Percentiles rank a stretch among this genome's conserved stretches.
phyloP scores from a whole-genome alignment of 192 early-diverging fungal genomes.

The Chytriomyces sp. region DNA sequence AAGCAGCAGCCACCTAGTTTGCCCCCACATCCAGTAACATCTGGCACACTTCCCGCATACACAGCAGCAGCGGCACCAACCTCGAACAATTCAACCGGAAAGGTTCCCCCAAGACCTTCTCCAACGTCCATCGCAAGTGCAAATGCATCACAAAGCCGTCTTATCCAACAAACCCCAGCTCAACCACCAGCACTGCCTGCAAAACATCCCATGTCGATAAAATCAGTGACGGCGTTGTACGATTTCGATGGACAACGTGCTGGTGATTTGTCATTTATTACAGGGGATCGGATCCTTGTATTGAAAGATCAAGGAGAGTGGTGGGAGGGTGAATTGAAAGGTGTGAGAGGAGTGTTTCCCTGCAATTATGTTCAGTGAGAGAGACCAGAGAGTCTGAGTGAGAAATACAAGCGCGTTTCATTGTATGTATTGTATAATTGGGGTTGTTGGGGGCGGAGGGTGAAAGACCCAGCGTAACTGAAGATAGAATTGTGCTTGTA shows the following conservation, averaged over 20 bases:
- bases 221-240: constrained; percentile 69
- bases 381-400: neutral
- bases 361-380: constrained; percentile 66
- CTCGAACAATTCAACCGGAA: neutral
- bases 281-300: constrained; percentile 85
- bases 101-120: constrained; percentile 3
- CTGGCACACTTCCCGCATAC: neutral
- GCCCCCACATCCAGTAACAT: neutral
- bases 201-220: neutral
- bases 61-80: neutral
- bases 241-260: constrained; percentile 81
- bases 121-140: neutral
- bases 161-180: neutral
- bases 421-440: too few species aligned
- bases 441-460: too few species aligned
- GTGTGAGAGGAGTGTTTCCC: constrained; percentile 69
- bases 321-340: constrained; percentile 66
- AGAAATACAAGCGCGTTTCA: too few species aligned
- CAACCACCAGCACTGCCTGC: constrained; percentile 18
- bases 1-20: neutral
- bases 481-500: too few species aligned
- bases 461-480: too few species aligned
- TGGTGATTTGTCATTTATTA: constrained; percentile 84
- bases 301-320: constrained; percentile 82
- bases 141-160: neutral